These are phyloP conservation scores for Prunus armeniaca DNA, from an alignment of 306 rosid genomes.

Conservation along the genomic window DNA sequence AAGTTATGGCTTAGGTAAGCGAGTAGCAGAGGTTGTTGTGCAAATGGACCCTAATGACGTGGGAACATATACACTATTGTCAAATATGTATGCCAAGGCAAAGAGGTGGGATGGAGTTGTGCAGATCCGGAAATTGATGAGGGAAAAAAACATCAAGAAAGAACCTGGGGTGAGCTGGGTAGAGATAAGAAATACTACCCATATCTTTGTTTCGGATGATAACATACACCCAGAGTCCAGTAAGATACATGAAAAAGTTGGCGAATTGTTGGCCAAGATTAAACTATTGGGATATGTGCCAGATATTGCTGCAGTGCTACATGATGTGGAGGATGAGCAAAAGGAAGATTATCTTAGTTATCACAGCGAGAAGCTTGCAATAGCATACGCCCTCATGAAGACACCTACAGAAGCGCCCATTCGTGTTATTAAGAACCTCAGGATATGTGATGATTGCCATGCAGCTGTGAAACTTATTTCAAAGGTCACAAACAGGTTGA, in stretches of 20 bases:
- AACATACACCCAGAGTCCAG: constrained; percentile 27
- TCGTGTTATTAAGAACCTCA: constrained; percentile 35
- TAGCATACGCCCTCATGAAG: constrained; percentile 34
- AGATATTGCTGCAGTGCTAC: constrained; percentile 28
- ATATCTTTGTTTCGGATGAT: constrained; percentile 41
- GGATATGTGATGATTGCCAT: constrained; percentile 37
- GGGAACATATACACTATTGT: constrained; percentile 34
- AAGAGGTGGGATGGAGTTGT: constrained; percentile 45
- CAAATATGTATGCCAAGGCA: constrained; percentile 44
- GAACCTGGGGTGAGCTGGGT: constrained; percentile 53
- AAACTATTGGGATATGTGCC: constrained; percentile 38
- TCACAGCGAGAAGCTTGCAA: constrained; percentile 34
- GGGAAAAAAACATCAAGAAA: constrained; percentile 37
- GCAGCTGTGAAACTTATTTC: constrained; percentile 29
- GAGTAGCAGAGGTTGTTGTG: constrained; percentile 28
- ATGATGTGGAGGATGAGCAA: constrained; percentile 43
- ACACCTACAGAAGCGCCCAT: constrained; percentile 24
- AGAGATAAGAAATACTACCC: constrained; percentile 32
- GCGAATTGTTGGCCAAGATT: constrained; percentile 31
- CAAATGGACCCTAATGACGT: constrained; percentile 35
- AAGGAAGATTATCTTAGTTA: constrained; percentile 37
- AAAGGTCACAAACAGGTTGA: constrained; percentile 25
- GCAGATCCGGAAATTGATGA: constrained; percentile 35
- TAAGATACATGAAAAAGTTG: constrained; percentile 32
- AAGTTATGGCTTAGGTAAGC: constrained; percentile 30